These are phyloP conservation scores for Huntiella moniliformis DNA, from an alignment of 2,329 filamentous ascomycete species.

Conservation along the genomic window DNA sequence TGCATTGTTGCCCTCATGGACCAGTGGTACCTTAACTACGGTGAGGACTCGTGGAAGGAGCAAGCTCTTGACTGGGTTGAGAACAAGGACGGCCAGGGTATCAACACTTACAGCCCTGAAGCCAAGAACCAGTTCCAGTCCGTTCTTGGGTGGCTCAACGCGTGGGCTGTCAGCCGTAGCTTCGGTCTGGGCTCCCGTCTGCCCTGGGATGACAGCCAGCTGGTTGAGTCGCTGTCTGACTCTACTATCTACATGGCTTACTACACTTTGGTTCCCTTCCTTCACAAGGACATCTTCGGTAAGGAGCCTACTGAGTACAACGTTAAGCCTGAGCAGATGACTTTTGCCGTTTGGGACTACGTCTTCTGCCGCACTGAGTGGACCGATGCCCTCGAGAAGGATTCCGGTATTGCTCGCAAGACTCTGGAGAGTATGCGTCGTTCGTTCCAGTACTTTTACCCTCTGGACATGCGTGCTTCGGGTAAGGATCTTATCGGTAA, in stretches of 20 bases:
- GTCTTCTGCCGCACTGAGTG: slow-evolving; percentile 63
- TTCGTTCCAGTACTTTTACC: slow-evolving; percentile 96
- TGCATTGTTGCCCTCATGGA: slow-evolving; percentile 87
- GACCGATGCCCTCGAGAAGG: slow-evolving; percentile 41
- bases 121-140: slow-evolving; percentile 66
- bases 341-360: slow-evolving; percentile 91
- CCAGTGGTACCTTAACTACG: slow-evolving; percentile 97
- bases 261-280: slow-evolving; percentile 44
- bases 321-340: slow-evolving; percentile 71
- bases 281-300: slow-evolving; percentile 78
- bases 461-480: slow-evolving; percentile 68
- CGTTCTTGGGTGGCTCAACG: slow-evolving; percentile 79
- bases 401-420: slow-evolving; percentile 54
- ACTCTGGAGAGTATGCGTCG: slow-evolving; percentile 64
- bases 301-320: slow-evolving; percentile 47
- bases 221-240: slow-evolving; percentile 84
- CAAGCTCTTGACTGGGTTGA: slow-evolving; percentile 54
- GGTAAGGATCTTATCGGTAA: slow-evolving; percentile 90
- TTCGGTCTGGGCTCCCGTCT: slow-evolving; percentile 88
- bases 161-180: slow-evolving; percentile 85
- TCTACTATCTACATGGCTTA: slow-evolving; percentile 84
- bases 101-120: slow-evolving; percentile 67
- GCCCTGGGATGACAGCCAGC: slow-evolving; percentile 78
- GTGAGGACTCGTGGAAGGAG: slow-evolving; percentile 71
- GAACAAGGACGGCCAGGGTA: slow-evolving; percentile 42